A percentile compares a stretch with the other conserved stretches of the same genome.
Conservation (phyloP, 148 eudicot genomes). For the Nepenthes gracilis region DNA sequence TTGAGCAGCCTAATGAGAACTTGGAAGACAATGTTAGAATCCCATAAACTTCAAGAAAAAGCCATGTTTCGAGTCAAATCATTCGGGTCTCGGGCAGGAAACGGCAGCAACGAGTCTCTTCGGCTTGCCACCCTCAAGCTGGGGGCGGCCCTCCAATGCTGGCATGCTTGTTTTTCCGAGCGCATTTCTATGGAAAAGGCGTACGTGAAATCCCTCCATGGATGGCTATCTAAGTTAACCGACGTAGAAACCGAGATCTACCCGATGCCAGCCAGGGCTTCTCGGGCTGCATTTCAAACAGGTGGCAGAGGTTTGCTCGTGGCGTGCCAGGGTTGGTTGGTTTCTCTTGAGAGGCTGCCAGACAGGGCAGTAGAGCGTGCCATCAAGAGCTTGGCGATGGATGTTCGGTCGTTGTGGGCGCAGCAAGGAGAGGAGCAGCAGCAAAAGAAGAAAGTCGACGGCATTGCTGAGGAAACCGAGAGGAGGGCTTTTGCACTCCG, state of each 20-base stretch:
- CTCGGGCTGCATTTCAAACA: conserved; percentile 5
- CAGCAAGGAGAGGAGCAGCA: conserved; percentile 43
- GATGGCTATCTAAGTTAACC: conserved; percentile 35
- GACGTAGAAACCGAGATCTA: conserved; percentile 13
- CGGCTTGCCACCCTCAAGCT: conserved; percentile 40
- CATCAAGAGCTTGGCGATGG: conserved; percentile 30
- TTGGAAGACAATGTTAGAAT: conserved; percentile 42
- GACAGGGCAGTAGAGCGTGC: conserved; percentile 21
- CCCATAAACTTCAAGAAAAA: conserved; percentile 32
- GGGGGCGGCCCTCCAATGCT: conserved; percentile 34
- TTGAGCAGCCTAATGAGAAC: conserved; percentile 31
- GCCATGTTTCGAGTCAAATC: conserved; percentile 28
- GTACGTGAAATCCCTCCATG: conserved; percentile 24
- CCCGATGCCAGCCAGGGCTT: not conserved
- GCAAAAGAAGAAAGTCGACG: conserved; percentile 35
- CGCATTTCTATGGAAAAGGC: conserved; percentile 31
- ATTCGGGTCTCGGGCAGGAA: conserved; percentile 12
- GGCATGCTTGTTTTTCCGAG: conserved; percentile 31
- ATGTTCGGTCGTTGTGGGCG: conserved; percentile 25
- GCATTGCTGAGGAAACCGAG: conserved; percentile 26
- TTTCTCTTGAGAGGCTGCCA: conserved; percentile 31
- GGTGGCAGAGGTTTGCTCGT: conserved; percentile 18
- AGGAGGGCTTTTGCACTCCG: conserved; percentile 13
- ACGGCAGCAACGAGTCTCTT: conserved; percentile 25
- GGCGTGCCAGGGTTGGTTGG: conserved; percentile 32